A percentile compares a stretch with the other conserved stretches of the same genome.
Conservation (phyloP, 306 rosid genomes). For the Canavalia ensiformis region DNA sequence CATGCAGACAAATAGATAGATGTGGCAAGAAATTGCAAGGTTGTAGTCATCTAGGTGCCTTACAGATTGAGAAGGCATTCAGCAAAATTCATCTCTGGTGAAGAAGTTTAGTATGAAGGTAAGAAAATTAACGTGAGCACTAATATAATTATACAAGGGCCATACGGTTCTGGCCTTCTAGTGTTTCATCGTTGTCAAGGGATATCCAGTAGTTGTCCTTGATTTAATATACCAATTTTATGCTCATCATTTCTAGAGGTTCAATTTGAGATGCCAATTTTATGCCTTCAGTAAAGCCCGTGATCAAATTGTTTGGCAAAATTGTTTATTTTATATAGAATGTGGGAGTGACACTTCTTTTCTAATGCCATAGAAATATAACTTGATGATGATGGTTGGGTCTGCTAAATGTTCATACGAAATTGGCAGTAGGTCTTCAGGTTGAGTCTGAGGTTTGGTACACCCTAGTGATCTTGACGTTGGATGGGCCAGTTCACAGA, state of each 20-base stretch:
- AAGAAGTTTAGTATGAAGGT: constrained; percentile 83
- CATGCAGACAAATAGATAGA: constrained; percentile 64
- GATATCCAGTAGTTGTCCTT: neutral
- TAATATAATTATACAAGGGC: neutral
- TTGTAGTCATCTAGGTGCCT: constrained; percentile 75
- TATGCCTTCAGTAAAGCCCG: neutral
- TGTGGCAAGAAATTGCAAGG: constrained; percentile 71
- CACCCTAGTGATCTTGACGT: neutral
- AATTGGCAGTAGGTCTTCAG: neutral
- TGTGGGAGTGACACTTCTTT: neutral
- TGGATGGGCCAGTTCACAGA: neutral
- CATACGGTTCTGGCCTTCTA: neutral
- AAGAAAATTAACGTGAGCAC: neutral
- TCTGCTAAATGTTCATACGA: neutral
- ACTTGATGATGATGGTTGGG: neutral
- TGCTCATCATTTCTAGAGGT: neutral
- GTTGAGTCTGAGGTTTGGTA: neutral
- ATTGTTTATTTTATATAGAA: neutral
- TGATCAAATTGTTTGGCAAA: neutral
- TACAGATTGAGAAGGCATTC: constrained; percentile 71
- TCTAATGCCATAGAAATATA: neutral
- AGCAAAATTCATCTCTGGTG: constrained; percentile 74
- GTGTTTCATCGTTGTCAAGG: neutral
- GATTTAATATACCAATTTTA: neutral
- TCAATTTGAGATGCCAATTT: neutral